Evolutionary conservation across 169 alveolate genomes (phyloP).

Genomic region (Besnoitia besnoiti): DNA sequence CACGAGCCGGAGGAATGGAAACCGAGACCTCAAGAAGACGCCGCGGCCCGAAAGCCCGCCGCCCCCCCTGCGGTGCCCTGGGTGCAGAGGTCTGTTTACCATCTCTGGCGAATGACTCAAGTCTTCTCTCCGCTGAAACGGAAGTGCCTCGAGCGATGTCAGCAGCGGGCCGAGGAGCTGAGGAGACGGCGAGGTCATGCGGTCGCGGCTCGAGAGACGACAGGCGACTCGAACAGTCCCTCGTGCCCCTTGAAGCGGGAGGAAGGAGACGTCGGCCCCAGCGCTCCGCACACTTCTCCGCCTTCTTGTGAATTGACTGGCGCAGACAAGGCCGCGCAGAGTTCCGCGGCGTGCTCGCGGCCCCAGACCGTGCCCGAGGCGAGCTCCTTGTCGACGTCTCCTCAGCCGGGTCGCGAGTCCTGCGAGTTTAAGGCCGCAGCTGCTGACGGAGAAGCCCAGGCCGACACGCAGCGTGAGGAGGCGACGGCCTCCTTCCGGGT

Average conservation of each 20-base stretch:
- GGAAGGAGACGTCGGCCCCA: neutral
- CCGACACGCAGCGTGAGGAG: neutral
- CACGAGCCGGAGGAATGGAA: neutral
- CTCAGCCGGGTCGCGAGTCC: too few relatives aligned
- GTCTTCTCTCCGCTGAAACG: conserved; percentile 52
- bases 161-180: neutral
- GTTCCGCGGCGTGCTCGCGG: too few relatives aligned
- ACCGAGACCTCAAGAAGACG: neutral
- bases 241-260: neutral
- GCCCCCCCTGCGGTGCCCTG: neutral
- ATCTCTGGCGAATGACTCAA: conserved; percentile 62
- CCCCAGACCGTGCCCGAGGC: too few relatives aligned
- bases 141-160: conserved; percentile 48
- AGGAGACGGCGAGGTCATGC: conserved; percentile 21
- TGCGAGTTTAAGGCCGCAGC: too few relatives aligned
- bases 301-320: too few relatives aligned
- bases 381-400: too few relatives aligned
- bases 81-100: conserved; percentile 1
- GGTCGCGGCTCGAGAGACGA: neutral
- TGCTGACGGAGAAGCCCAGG: neutral
- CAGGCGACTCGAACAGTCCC: neutral
- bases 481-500: conserved; percentile 31
- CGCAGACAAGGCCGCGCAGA: too few relatives aligned
- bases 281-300: neutral
- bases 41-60: neutral